Evolutionary conservation across 2,329 filamentous ascomycete genomes (phyloP).

Genomic region (Aspergillus piperis): DNA sequence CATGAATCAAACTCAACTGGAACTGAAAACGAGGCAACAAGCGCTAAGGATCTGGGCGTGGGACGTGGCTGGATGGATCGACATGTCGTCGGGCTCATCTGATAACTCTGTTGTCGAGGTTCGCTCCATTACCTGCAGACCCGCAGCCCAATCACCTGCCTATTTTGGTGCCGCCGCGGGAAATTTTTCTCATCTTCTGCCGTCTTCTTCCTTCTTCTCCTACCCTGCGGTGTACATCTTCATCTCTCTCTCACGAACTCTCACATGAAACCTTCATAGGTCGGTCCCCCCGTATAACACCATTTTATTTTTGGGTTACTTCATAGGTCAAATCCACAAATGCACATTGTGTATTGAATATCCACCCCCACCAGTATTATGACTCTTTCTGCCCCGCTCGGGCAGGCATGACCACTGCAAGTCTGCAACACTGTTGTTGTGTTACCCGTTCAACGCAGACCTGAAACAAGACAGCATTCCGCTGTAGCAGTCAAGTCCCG

Average conservation of each 20-base stretch:
- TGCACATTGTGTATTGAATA: too few relatives aligned
- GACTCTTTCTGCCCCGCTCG: too few relatives aligned
- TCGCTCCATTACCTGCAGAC: neutral
- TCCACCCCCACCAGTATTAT: too few relatives aligned
- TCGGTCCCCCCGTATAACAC: neutral
- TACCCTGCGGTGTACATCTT: neutral
- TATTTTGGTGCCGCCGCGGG: neutral
- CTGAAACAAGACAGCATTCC: too few relatives aligned
- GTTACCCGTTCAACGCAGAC: too few relatives aligned
- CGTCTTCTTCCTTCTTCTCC: neutral
- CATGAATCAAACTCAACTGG: neutral
- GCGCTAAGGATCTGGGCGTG: conserved; percentile 9
- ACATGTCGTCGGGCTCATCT: conserved; percentile 11
- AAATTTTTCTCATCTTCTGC: neutral
- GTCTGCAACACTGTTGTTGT: too few relatives aligned
- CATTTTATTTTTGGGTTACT: neutral
- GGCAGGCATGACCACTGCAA: too few relatives aligned
- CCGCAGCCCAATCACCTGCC: conserved; percentile 8
- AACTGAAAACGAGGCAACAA: neutral
- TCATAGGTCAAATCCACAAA: neutral
- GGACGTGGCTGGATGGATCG: conserved; percentile 7
- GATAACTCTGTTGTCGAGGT: conserved; percentile 13
- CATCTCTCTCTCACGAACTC: neutral
- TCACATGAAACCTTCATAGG: neutral
- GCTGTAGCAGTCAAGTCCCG: too few relatives aligned